phyloP scores from a whole-genome alignment of 2,329 filamentous ascomycete species.

The Cladosporium colombiae region DNA sequence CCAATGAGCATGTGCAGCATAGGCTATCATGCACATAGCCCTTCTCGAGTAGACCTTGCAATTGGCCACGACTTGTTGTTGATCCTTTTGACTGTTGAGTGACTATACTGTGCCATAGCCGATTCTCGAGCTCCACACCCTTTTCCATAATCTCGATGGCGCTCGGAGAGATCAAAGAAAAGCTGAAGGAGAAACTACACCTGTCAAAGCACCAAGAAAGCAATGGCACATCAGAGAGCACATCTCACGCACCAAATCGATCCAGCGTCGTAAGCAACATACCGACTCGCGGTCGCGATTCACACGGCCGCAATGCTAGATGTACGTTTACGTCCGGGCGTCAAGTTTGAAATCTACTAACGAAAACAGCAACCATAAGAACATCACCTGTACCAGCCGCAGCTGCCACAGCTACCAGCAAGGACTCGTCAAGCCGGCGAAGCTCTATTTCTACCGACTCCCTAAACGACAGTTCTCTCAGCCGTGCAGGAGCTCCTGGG shows the following conservation, averaged over 20 bases:
- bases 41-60: neutral
- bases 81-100: neutral
- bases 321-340: neutral
- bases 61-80: neutral
- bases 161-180: constrained; percentile 2
- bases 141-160: neutral
- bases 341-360: neutral
- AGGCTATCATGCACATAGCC: neutral
- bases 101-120: neutral
- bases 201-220: neutral
- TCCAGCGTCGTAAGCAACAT: neutral
- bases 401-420: neutral
- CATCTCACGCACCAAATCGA: neutral
- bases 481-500: neutral
- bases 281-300: neutral
- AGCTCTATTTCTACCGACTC: neutral
- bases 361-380: neutral
- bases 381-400: neutral
- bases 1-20: neutral
- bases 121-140: neutral
- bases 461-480: neutral
- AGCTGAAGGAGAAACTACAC: constrained; percentile 4
- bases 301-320: neutral
- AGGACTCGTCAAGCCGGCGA: neutral
- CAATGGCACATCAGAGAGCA: neutral